phyloP scores from a whole-genome alignment of 1,284 basidiomycete species.

The Trichosporon inkin region DNA sequence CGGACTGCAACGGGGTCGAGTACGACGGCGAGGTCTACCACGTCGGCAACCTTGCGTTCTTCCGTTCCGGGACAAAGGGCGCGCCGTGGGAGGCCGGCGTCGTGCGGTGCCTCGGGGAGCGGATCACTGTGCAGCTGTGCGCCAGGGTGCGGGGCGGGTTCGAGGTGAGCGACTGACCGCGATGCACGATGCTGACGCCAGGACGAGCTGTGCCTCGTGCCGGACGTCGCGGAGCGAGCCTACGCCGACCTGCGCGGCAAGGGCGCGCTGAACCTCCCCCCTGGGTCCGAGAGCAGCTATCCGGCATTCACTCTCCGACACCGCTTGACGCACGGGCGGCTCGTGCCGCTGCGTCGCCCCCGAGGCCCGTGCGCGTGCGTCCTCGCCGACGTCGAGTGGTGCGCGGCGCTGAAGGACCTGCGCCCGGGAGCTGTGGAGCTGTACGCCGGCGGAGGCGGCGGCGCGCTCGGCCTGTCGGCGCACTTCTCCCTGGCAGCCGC shows the following conservation, averaged over 20 bases:
- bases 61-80: slow-evolving; percentile 18
- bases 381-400: not conserved
- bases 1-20: not conserved
- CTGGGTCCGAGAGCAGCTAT: not conserved
- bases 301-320: not conserved
- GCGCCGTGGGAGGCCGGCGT: slow-evolving; percentile 22
- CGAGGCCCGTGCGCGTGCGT: not conserved
- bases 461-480: slow-evolving; percentile 19
- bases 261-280: not conserved
- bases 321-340: not conserved
- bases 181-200: slow-evolving; percentile 7
- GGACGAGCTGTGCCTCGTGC: slow-evolving; percentile 12
- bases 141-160: not conserved
- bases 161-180: slow-evolving; percentile 6
- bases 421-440: slow-evolving; percentile 26
- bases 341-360: not conserved
- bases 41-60: slow-evolving; percentile 23
- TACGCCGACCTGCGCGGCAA: not conserved
- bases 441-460: slow-evolving; percentile 39
- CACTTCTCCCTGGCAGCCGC: slow-evolving; percentile 28
- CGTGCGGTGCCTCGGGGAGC: not conserved
- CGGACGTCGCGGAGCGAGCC: not conserved
- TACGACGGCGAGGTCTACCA: slow-evolving; percentile 18
- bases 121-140: not conserved
- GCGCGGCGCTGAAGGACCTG: not conserved